Percentiles rank a stretch among this genome's conserved stretches.
Evolutionary conservation across 1,284 basidiomycete species (phyloP).

Genomic region (Moniliophthora roreri): DNA sequence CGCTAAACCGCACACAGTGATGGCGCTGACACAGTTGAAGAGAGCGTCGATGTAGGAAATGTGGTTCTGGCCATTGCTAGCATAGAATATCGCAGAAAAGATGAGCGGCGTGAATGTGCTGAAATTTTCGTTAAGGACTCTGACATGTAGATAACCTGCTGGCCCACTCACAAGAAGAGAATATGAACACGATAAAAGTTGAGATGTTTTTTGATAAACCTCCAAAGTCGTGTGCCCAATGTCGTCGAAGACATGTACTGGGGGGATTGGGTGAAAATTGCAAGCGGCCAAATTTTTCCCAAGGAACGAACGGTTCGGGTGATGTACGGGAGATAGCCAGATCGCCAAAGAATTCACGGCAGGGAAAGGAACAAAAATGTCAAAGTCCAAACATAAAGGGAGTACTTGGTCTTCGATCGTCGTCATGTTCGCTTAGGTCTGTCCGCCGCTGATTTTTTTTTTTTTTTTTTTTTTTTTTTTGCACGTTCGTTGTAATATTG

Average conservation of each 20-base stretch:
- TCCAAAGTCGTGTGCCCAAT: slow-evolving; percentile 25
- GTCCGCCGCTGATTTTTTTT: too few species aligned
- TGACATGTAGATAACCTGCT: background rate
- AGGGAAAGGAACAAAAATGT: too few species aligned
- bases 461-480: too few species aligned
- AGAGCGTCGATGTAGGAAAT: slow-evolving; percentile 75
- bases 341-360: too few species aligned
- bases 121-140: slow-evolving; percentile 9
- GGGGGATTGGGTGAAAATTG: slow-evolving; percentile 3
- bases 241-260: background rate
- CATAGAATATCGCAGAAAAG: slow-evolving; percentile 73
- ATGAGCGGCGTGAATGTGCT: slow-evolving; percentile 78
- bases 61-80: slow-evolving; percentile 64
- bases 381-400: too few species aligned
- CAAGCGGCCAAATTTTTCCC: background rate
- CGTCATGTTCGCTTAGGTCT: too few species aligned
- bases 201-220: slow-evolving; percentile 43
- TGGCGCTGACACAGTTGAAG: slow-evolving; percentile 74
- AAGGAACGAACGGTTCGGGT: too few species aligned
- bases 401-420: too few species aligned
- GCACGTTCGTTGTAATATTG: too few species aligned
- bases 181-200: slow-evolving; percentile 70
- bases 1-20: slow-evolving; percentile 77
- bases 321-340: too few species aligned
- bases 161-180: slow-evolving; percentile 48